Evolutionary conservation across 495 filamentous ascomycete species (phyloP).

Genomic region (Penicillium nucicola): DNA sequence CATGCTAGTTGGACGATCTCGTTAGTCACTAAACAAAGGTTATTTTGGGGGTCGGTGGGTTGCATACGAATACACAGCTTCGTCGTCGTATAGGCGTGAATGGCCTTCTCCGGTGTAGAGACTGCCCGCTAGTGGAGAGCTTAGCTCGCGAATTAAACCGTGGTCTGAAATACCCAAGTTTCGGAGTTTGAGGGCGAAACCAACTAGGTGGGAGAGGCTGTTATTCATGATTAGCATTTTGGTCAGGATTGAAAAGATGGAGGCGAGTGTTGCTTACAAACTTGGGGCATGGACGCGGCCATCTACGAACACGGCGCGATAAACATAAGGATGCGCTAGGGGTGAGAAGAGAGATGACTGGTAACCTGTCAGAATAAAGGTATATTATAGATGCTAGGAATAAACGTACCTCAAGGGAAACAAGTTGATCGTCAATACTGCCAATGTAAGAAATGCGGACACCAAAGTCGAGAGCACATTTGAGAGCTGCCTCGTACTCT

Average conservation of each 20-base stretch:
- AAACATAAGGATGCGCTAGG: conserved; percentile 85
- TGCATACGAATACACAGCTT: conserved; percentile 77
- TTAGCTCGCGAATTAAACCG: conserved; percentile 88
- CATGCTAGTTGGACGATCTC: conserved; percentile 48
- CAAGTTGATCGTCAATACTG: conserved; percentile 94
- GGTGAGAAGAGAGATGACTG: conserved; percentile 82
- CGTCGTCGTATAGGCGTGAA: conserved; percentile 87
- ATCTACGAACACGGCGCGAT: conserved; percentile 91
- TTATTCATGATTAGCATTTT: conserved; percentile 2
- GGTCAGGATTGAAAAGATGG: neutral
- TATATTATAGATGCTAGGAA: neutral
- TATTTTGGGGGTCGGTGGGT: neutral
- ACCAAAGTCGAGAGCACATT: conserved; percentile 68
- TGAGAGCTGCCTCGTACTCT: conserved; percentile 72
- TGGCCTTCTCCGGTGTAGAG: conserved; percentile 92
- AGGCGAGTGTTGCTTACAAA: conserved; percentile 53
- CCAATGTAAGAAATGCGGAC: conserved; percentile 82
- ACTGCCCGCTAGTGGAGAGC: conserved; percentile 81
- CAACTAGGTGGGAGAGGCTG: conserved; percentile 82
- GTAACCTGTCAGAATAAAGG: conserved; percentile 9
- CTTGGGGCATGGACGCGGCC: conserved; percentile 89
- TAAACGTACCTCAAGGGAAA: conserved; percentile 72
- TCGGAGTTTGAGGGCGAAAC: conserved; percentile 87
- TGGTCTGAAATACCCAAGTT: conserved; percentile 92
- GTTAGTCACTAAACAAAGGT: neutral